Base-by-base conservation (phyloP, 139 green algal genomes). In the Diplosphaera chodatii region DNA sequence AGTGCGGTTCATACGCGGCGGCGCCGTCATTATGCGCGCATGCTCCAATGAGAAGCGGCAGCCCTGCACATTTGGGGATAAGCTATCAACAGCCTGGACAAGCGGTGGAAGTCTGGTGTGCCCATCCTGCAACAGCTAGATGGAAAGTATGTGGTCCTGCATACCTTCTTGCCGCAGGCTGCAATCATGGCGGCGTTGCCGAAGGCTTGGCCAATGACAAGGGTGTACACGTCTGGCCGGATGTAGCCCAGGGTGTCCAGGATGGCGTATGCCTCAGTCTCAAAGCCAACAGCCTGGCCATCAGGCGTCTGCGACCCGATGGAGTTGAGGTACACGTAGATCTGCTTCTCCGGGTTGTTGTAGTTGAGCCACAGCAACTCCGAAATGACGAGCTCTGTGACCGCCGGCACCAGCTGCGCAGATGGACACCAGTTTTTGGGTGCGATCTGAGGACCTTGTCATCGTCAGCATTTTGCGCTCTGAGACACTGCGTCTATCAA, bases 261-360 rank as follows among this genome's bases (percentile, higher is more conserved):
- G 22, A 98, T 86, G 2, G 93, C 93, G 31, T 90, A 95, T 29
- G 91, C 93, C 78, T 98, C 93, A 4, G 87, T 96, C 77, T 98
- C 93, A 80, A 98, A 98, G 0, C 86, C 89, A 5, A 93, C 74
- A 41, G 64, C 69, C 69, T 74, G 69, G 32, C 59, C 59, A 22
- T 68, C 56, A 3, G 55, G 69, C n/a, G 69, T 79, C 70, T 85
- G 76, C 55, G 85, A 91, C 31, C 91, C 94, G 22, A 86, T 93
- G 0, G 90, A 97, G 82, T 99, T 98, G 80, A 99, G 97, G 75
- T 99, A 96, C 73, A 99, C 79, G 74, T 97, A 98, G 30, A 99
- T 86, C 28, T 91, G 93, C 72, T 96, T 91, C 25, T 82, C 73
- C 0, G 70, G 68, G 72, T 92, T 89, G 76, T 95, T 91, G 82